Base-by-base conservation (phyloP, 1,284 basidiomycete genomes). In the Leccinum colubrinum region DNA sequence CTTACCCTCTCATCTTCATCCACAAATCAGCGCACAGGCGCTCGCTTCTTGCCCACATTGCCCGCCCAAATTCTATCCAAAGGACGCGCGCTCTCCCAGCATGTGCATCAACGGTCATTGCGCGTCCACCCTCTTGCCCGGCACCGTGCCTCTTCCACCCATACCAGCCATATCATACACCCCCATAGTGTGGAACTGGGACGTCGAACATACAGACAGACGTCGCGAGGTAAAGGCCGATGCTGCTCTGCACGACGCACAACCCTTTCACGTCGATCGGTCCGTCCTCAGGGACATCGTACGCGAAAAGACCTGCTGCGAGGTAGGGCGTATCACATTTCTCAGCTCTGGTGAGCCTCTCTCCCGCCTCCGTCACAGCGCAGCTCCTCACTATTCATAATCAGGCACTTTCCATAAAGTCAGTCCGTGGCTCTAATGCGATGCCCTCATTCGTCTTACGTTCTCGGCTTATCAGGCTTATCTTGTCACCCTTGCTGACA, bases 401-500 rank as follows among this genome's bases (percentile, higher is more conserved):
- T 58, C 65, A 89, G 89, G 89, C 46, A 91, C 90, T 3, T 91
- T 91, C 76, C 88, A 91, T 71, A 91, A 91, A 74, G 87, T 84
- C 33, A 56, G 76, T 73, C 20, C 4, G 37, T 12, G n/a, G 25
- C 3, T 9, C 33, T n/a, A 15, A 53, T 41, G n/a, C 6, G 2
- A 54, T 52, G 50, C n/a, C 22, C 12, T 20, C 27, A 61, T 63
- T 55, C 25, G 17, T 6, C 54, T 66, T 62, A 64, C 62, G 55
- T 65, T 20, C 6, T 39, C 3, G 51, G 12, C 55, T 63, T 17
- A 66, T 51, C 66, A 90, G 89, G 91, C 89, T 35, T 93, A 91
- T 77, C 81, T 90, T 3, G 78, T 93, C 61, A 87, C 84, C 4
- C 80, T 93, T n/a, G 77, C 74, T 27, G 82, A 88, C 68, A 77